phyloP scores from a whole-genome alignment of 306 rosid genomes.

The Dryas alaskensis region DNA sequence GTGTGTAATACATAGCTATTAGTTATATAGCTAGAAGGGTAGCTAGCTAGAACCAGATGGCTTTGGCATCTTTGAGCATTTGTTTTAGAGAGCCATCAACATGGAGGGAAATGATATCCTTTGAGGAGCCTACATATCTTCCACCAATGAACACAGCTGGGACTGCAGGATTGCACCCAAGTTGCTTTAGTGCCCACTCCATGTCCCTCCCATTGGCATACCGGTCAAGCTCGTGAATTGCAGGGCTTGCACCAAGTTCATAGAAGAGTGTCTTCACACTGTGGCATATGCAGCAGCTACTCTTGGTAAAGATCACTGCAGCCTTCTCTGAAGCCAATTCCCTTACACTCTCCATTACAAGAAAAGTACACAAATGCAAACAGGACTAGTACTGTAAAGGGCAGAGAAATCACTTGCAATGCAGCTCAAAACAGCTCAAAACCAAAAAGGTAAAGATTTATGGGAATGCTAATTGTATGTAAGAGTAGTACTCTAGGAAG shows the following conservation, averaged over 20 bases:
- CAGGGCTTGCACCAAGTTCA: slow-evolving; percentile 96
- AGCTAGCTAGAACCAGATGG: slow-evolving; percentile 86
- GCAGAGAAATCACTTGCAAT: slow-evolving; percentile 8
- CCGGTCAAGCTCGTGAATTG: slow-evolving; percentile 82
- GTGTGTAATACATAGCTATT: background rate
- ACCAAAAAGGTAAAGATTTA: slow-evolving; percentile 7
- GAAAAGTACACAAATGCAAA: background rate
- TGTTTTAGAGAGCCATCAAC: slow-evolving; percentile 91
- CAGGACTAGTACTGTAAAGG: too few species aligned
- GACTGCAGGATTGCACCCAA: slow-evolving; percentile 86
- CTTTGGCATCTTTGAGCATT: slow-evolving; percentile 87
- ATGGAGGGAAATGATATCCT: slow-evolving; percentile 87
- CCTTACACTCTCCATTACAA: slow-evolving; percentile 70
- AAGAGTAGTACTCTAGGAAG: background rate
- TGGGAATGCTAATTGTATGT: background rate
- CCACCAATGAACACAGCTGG: slow-evolving; percentile 98
- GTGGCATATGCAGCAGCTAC: slow-evolving; percentile 94
- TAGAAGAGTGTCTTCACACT: slow-evolving; percentile 84
- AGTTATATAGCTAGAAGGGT: background rate
- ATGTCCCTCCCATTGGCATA: slow-evolving; percentile 74
- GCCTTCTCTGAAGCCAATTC: slow-evolving; percentile 93
- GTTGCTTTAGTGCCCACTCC: slow-evolving; percentile 71
- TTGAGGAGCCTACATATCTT: slow-evolving; percentile 77
- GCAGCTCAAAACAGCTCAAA: slow-evolving; percentile 1
- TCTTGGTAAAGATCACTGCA: slow-evolving; percentile 91